Conservation (phyloP, 352 stramenopile genomes). For the Phytophthora sp. region DNA sequence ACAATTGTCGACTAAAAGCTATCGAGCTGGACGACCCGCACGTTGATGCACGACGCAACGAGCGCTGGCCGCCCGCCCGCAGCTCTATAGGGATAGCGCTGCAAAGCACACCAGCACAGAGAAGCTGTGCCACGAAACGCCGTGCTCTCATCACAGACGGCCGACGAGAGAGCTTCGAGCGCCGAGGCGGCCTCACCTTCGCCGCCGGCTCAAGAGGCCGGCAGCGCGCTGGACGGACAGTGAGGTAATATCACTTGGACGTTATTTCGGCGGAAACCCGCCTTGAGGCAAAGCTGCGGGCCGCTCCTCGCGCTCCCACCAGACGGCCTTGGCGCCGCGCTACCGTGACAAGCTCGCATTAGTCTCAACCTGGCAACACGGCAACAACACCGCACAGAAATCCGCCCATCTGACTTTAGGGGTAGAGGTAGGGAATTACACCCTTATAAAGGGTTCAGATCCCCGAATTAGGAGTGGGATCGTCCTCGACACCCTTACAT, state of each 20-base stretch:
- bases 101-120: slow-evolving; percentile 23
- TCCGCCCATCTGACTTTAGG: slow-evolving; percentile 34
- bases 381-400: slow-evolving; percentile 24
- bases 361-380: slow-evolving; percentile 32
- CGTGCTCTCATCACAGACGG: slow-evolving; percentile 28
- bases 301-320: slow-evolving; percentile 12
- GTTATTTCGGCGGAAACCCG: neutral
- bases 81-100: slow-evolving; percentile 21
- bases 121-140: slow-evolving; percentile 23
- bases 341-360: neutral
- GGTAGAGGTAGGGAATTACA: slow-evolving; percentile 9
- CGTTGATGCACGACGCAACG: slow-evolving; percentile 8
- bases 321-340: slow-evolving; percentile 7
- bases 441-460: neutral
- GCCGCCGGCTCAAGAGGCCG: slow-evolving; percentile 11
- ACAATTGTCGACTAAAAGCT: slow-evolving; percentile 2
- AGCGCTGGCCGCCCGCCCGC: slow-evolving; percentile 17
- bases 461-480: slow-evolving; percentile 5
- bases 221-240: slow-evolving; percentile 10
- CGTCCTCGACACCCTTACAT: slow-evolving; percentile 5
- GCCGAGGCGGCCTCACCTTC: slow-evolving; percentile 9
- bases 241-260: slow-evolving; percentile 22
- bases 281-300: slow-evolving; percentile 1
- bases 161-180: slow-evolving; percentile 11
- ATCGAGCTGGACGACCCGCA: slow-evolving; percentile 16